Base-by-base conservation (phyloP, 352 stramenopile genomes). In the Phytophthora hibernalis region DNA sequence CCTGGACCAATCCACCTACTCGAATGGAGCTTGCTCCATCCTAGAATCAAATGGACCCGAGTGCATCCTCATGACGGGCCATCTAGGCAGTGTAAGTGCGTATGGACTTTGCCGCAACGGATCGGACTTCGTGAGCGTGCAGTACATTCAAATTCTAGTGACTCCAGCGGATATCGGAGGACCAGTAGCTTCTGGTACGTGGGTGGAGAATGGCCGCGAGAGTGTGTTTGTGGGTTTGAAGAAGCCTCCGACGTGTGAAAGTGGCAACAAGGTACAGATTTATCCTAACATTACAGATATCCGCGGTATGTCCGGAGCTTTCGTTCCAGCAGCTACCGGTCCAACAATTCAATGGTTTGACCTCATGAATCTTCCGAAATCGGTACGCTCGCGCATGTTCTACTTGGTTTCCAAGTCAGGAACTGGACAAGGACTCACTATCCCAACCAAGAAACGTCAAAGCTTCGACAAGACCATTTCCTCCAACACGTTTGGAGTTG, bases 31-130 rank as follows among this genome's bases (percentile, higher is more conserved):
- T 15, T 77, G 68, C 38, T 60, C 68, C 6, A 65, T 80, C 18
- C 42, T 80, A 10, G 64, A 72, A 15, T 38, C 22, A 3, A 57
- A 68, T 21, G 55, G 63, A 18, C 65, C 71, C 16, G 72, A 80
- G 31, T 80, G 72, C 22, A 80, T 80, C 24, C 30, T 80, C 21
- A 77, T 80, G 68, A 80, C 72, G 7, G 72, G 72, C 15, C 64
- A 80, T 43, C 72, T 77, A 20, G 72, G 72, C 28, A 54, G 72
- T 16, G 64, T 80, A 15, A 80, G 72, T 35, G 55, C 72, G 3
- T 80, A 80, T 28, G 72, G 68, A n/a, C 37, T 80, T 0, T 80
- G 72, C 28, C 72, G 68, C 11, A 80, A 77, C 33, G 68, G 61
- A 18, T 68, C 65, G 21, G 72, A 77, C 49, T 80, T 75, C 38